A percentile compares a stretch with the other conserved stretches of the same genome.
phyloP scores from a whole-genome alignment of 441 rosid genomes.

The Viola pubescens region DNA sequence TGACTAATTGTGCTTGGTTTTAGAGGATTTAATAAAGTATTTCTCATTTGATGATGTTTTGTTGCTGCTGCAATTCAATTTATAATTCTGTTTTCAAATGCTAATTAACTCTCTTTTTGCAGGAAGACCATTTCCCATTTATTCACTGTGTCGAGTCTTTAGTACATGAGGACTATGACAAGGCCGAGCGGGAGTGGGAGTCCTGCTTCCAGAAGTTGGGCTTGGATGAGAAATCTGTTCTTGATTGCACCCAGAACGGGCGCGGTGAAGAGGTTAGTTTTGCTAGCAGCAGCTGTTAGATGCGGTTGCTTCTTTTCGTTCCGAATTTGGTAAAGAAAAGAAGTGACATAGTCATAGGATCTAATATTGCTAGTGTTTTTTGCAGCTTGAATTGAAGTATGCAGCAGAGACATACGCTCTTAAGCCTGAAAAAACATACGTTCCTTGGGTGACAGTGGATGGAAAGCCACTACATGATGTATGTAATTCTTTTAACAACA shows the following conservation, averaged over 20 bases:
- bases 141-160: conserved; percentile 64
- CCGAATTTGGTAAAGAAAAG: neutral
- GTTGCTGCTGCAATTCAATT: too few species aligned
- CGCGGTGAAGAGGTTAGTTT: conserved; percentile 52
- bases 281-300: neutral
- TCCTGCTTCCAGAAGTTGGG: conserved; percentile 57
- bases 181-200: conserved; percentile 42
- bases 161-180: conserved; percentile 39
- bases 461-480: conserved; percentile 94
- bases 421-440: conserved; percentile 73
- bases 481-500: conserved; percentile 15
- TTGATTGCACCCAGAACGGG: conserved; percentile 54
- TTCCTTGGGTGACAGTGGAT: conserved; percentile 92
- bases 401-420: conserved; percentile 79
- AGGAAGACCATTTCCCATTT: conserved; percentile 76
- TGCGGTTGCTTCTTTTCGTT: neutral
- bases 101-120: conserved; percentile 19
- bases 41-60: too few species aligned
- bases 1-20: too few species aligned
- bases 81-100: too few species aligned
- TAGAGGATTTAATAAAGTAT: too few species aligned
- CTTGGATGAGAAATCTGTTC: conserved; percentile 43
- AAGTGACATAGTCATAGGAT: too few species aligned
- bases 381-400: conserved; percentile 76
- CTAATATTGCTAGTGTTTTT: conserved; percentile 3